phyloP scores from a whole-genome alignment of 495 filamentous ascomycete genomes.

The Penicillium manginii region DNA sequence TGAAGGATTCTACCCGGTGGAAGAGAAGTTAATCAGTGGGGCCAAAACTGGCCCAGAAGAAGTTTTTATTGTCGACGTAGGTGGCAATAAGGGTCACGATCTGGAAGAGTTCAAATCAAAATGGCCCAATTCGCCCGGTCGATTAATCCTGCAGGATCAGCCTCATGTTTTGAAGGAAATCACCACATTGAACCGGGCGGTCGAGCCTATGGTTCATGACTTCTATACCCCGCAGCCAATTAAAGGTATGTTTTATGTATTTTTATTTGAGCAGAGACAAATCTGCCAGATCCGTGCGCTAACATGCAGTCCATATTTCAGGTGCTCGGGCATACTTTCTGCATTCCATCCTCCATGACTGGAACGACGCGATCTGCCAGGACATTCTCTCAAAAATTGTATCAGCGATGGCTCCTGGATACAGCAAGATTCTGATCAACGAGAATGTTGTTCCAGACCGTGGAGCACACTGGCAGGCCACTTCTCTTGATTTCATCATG shows the following conservation, averaged over 20 bases:
- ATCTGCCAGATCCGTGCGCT: no score
- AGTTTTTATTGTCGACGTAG: constrained; percentile 40
- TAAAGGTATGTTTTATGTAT: constrained; percentile 41
- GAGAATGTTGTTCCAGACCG: constrained; percentile 39
- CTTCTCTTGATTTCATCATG: constrained; percentile 36
- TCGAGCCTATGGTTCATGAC: constrained; percentile 49
- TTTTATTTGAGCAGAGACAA: no score
- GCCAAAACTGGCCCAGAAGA: constrained; percentile 9
- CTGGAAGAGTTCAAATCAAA: constrained; percentile 36
- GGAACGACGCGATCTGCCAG: constrained; percentile 44
- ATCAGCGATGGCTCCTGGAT: constrained; percentile 43
- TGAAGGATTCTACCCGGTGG: not conserved
- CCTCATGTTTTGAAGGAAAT: constrained; percentile 21
- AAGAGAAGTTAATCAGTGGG: not conserved
- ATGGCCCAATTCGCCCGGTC: constrained; percentile 32
- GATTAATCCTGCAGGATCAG: constrained; percentile 40
- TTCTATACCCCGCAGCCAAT: constrained; percentile 53
- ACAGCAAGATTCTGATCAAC: constrained; percentile 42
- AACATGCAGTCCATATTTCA: constrained; percentile 8
- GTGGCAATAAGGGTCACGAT: constrained; percentile 40
- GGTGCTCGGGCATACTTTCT: constrained; percentile 47
- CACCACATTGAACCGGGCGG: constrained; percentile 23
- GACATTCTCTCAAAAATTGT: constrained; percentile 41
- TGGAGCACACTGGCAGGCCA: constrained; percentile 9
- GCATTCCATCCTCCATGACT: constrained; percentile 50